A percentile compares a stretch with the other conserved stretches of the same genome.
Evolutionary conservation across 2,329 filamentous ascomycete genomes (phyloP).

Genomic region (Stagonosporopsis chrysanthemi): DNA sequence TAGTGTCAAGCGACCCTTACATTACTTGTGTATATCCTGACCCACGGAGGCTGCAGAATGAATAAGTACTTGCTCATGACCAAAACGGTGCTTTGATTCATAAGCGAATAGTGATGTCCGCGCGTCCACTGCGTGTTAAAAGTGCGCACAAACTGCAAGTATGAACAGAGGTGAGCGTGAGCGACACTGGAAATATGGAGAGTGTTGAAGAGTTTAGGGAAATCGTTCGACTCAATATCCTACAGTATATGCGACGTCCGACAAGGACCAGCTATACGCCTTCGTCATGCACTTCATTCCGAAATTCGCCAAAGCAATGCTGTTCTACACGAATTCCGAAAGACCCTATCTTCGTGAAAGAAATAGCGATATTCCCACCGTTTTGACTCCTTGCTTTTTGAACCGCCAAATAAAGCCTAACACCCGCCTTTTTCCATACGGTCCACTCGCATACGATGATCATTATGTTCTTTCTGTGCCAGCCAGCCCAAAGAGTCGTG

Average conservation of each 20-base stretch:
- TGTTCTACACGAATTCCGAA: constrained; percentile 27
- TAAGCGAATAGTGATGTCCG: no score
- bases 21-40: no score
- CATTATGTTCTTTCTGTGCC: constrained; percentile 33
- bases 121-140: no score
- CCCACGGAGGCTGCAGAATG: no score
- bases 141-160: background rate
- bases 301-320: constrained; percentile 26
- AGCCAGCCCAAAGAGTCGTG: constrained; percentile 35
- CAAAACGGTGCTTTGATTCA: no score
- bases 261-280: constrained; percentile 1
- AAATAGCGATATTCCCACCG: constrained; percentile 18
- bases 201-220: background rate
- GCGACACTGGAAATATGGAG: background rate
- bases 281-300: constrained; percentile 16
- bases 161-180: background rate
- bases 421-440: constrained; percentile 12
- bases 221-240: constrained; percentile 27
- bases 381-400: constrained; percentile 36
- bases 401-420: constrained; percentile 28
- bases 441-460: constrained; percentile 20
- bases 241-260: constrained; percentile 33
- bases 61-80: no score
- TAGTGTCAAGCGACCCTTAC: no score
- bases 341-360: constrained; percentile 16